Conservation (phyloP, 2,329 filamentous ascomycete genomes). For the Pseudogymnoascus verrucosus region DNA sequence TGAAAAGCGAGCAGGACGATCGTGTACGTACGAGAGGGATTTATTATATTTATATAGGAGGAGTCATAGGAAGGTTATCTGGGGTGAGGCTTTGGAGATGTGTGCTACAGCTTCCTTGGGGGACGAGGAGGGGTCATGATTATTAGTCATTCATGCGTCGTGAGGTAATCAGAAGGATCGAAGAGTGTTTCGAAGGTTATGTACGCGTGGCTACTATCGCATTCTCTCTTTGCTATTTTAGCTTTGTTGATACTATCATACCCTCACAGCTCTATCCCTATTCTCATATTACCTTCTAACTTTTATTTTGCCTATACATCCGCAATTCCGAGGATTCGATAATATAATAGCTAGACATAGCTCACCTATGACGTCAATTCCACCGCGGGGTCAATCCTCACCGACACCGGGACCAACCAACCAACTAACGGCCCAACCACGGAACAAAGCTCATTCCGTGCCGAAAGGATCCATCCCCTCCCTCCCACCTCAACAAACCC, state of each 20-base stretch:
- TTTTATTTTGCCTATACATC: too few relatives aligned
- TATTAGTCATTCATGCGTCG: not conserved
- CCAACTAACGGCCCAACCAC: not conserved
- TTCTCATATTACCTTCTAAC: too few relatives aligned
- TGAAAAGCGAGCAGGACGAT: not conserved
- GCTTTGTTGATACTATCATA: not conserved
- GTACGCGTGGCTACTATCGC: not conserved
- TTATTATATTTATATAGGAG: not conserved
- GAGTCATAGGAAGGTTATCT: not conserved
- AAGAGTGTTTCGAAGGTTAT: not conserved
- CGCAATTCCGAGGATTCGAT: too few relatives aligned
- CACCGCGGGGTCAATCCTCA: not conserved
- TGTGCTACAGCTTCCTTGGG: not conserved
- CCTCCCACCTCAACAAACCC: not conserved
- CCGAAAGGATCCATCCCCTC: not conserved
- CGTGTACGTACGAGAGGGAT: too few relatives aligned
- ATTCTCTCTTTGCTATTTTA: not conserved
- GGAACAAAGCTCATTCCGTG: not conserved
- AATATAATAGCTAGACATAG: not conserved
- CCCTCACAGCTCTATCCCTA: not conserved
- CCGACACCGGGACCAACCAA: not conserved
- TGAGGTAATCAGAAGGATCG: not conserved
- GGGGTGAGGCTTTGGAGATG: not conserved
- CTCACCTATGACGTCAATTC: not conserved
- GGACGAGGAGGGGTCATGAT: not conserved